A percentile compares a stretch with the other conserved stretches of the same genome.
Evolutionary conservation across 495 filamentous ascomycete genomes (phyloP).

Genomic region (Xylaria acuta): DNA sequence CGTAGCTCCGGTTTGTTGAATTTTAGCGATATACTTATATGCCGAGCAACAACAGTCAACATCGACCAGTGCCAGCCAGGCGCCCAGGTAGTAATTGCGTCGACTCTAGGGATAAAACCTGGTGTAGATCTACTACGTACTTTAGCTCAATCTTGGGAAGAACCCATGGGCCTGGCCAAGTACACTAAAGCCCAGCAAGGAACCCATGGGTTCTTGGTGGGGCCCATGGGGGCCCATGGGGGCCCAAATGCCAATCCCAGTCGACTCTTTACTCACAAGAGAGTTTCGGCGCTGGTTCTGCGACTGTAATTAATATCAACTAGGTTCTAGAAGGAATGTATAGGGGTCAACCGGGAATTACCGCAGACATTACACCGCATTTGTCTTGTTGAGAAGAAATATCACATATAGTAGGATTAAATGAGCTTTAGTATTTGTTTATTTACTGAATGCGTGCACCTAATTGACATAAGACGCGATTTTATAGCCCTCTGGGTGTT

Average conservation of each 20-base stretch:
- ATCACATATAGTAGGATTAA: neutral
- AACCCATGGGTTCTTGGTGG: too few species aligned
- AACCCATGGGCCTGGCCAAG: too few species aligned
- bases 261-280: neutral
- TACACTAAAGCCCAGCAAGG: too few species aligned
- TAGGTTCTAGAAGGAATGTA: neutral
- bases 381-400: neutral
- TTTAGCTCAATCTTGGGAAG: too few species aligned
- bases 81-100: neutral
- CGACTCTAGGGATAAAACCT: too few species aligned
- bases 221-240: too few species aligned
- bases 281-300: neutral
- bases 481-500: neutral
- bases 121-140: too few species aligned
- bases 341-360: neutral
- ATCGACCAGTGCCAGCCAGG: neutral
- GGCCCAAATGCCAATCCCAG: too few species aligned
- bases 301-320: neutral
- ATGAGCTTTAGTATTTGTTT: neutral
- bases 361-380: too few species aligned
- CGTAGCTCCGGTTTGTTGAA: neutral
- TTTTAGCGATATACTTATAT: neutral
- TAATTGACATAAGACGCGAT: neutral
- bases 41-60: neutral
- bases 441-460: neutral